phyloP scores from a whole-genome alignment of 2,329 filamentous ascomycete species.

The Ophiostoma ips region DNA sequence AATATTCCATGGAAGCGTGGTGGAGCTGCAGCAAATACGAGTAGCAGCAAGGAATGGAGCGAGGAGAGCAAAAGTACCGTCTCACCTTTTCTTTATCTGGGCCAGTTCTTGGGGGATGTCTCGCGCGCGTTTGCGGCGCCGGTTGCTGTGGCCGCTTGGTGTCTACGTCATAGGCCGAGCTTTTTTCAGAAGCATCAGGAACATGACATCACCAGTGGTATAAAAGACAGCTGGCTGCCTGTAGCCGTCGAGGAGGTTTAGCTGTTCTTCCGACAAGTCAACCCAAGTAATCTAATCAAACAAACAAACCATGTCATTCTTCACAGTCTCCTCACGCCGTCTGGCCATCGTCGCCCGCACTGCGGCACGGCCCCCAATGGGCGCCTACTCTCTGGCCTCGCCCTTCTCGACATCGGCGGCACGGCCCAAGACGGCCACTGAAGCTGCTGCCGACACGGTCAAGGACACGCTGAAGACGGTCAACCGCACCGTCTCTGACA shows the following conservation, averaged over 20 bases:
- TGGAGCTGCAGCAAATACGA: too few relatives aligned
- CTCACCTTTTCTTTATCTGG: too few relatives aligned
- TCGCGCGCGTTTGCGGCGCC: background rate
- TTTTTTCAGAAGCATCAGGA: too few relatives aligned
- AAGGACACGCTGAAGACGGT: slow-evolving; percentile 48
- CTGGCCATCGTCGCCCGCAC: background rate
- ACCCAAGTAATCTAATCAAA: too few relatives aligned
- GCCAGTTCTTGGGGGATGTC: background rate
- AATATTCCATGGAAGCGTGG: too few relatives aligned
- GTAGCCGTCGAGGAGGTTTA: too few relatives aligned
- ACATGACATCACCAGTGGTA: background rate
- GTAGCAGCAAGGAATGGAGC: too few relatives aligned
- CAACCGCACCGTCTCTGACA: slow-evolving; percentile 45
- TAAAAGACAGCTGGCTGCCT: background rate
- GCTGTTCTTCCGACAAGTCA: too few relatives aligned
- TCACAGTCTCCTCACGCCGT: background rate
- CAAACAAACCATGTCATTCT: background rate
- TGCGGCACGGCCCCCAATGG: background rate
- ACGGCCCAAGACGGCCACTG: slow-evolving; percentile 28
- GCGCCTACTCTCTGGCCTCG: background rate
- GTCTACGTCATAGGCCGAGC: background rate
- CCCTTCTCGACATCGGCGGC: slow-evolving; percentile 35
- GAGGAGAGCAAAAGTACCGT: too few relatives aligned
- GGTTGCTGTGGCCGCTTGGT: background rate
- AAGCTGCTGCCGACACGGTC: slow-evolving; percentile 24